Evolutionary conservation across 2,329 filamentous ascomycete species (phyloP).

Genomic region (Paradendryphiella salina): DNA sequence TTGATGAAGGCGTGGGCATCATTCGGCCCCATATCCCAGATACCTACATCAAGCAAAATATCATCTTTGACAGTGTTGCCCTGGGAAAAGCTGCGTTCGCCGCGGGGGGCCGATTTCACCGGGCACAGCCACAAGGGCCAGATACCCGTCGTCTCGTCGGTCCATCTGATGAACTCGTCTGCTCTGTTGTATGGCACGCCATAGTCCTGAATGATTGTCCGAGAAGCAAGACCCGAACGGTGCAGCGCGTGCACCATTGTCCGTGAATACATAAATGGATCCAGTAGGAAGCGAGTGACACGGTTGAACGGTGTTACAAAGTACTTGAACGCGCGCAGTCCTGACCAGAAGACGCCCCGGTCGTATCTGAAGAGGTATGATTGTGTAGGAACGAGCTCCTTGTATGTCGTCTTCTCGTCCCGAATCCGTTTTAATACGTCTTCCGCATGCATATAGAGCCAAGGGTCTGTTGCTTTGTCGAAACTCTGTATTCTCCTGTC

Average conservation of each 20-base stretch:
- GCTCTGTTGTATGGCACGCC: constrained; percentile 59
- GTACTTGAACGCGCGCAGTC: constrained; percentile 63
- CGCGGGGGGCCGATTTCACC: constrained; percentile 36
- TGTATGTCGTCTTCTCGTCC: constrained; percentile 18
- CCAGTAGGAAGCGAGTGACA: constrained; percentile 61
- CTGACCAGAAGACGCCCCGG: constrained; percentile 67
- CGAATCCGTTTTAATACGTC: constrained; percentile 23
- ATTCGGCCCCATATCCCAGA: constrained; percentile 76
- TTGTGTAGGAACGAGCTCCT: constrained; percentile 52
- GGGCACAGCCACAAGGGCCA: constrained; percentile 66
- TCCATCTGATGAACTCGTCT: constrained; percentile 58
- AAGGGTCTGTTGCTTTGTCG: constrained; percentile 64
- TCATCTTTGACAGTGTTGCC: constrained; percentile 36
- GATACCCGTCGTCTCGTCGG: constrained; percentile 53
- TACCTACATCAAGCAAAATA: constrained; percentile 54
- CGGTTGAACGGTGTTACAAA: constrained; percentile 64
- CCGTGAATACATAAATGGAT: constrained; percentile 64
- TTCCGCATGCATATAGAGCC: constrained; percentile 73
- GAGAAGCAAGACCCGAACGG: constrained; percentile 57
- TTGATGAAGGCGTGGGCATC: constrained; percentile 62
- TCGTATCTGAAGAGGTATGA: constrained; percentile 66
- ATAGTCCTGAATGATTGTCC: constrained; percentile 66
- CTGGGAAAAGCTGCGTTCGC: constrained; percentile 37
- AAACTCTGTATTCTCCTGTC: constrained; percentile 50
- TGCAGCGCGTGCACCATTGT: constrained; percentile 67